Base-by-base conservation (phyloP, 768 basidiomycete genomes). In the Agrocybe pediades region DNA sequence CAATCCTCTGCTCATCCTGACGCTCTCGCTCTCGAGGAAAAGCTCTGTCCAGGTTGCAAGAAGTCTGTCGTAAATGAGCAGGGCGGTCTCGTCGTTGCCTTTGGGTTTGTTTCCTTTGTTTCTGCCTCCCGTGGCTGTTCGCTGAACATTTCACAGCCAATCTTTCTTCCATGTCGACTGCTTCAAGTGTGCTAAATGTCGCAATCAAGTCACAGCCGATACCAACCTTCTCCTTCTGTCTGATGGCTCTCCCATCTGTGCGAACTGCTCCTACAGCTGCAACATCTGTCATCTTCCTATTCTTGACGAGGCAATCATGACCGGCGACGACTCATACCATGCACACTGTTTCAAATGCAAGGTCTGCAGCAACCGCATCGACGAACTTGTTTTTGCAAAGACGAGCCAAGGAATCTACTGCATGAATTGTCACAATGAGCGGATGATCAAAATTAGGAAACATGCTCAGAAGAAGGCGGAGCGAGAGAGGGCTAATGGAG, bases 271-370 rank as follows among this genome's bases (percentile, higher is more conserved):
- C 3, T 96, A 96, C 75, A 87, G 87, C 63, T 99, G 97, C 79
- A 96, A 89, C 65, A 88, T 98, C 53, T 99, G 97, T 74, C 86
- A 87, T 42, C 85, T 85, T 52, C 92, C 95, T 41, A 99, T 99
- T 59, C 87, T 95, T 51, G 95, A 99, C 74, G 97, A 99, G 67
- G 97, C 97, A 9, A 98, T 98, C 70, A 98, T 99, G 92, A 96
- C 97, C 6, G 97, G 94, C 55, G 95, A 99, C 71, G 97, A 98
- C 68, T 93, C 94, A 0, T 99, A 98, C 63, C 97, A 98, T 68
- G 95, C 97, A 5, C 90, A 95, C 59, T 99, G 97, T 74, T 99
- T 99, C 79, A 95, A 96, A 62, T 99, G 97, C 76, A 89, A 92
- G 64, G 88, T 94, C 47, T 99, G 97, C 76, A 85, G 84, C 68